Evolutionary conservation across 495 filamentous ascomycete genomes (phyloP).

Genomic region (Massariosphaeria phaeospora): DNA sequence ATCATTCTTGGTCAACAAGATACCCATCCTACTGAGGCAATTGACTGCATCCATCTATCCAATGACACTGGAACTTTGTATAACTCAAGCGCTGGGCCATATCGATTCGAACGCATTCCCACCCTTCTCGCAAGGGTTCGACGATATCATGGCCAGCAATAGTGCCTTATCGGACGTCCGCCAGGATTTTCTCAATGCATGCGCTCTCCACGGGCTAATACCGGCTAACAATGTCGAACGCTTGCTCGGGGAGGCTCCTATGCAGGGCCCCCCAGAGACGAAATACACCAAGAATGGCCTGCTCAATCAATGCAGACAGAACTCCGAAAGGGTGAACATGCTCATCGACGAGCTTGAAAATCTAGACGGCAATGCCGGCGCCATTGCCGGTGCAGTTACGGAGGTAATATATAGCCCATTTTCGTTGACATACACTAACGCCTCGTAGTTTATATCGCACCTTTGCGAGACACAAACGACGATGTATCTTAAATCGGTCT

Average conservation of each 20-base stretch:
- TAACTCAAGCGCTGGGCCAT: slow-evolving; percentile 69
- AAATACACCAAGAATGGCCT: slow-evolving; percentile 73
- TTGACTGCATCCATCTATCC: slow-evolving; percentile 58
- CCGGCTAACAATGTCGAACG: slow-evolving; percentile 71
- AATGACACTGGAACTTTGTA: slow-evolving; percentile 68
- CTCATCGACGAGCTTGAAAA: slow-evolving; percentile 76
- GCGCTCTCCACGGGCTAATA: slow-evolving; percentile 77
- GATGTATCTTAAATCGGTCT: slow-evolving; percentile 81
- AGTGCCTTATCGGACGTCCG: slow-evolving; percentile 76
- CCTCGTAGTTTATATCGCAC: slow-evolving; percentile 60
- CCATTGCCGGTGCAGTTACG: slow-evolving; percentile 74
- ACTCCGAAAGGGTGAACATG: slow-evolving; percentile 66
- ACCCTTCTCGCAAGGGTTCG: slow-evolving; percentile 73
- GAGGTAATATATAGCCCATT: slow-evolving; percentile 51
- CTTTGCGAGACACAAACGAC: slow-evolving; percentile 83
- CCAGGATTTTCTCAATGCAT: slow-evolving; percentile 89
- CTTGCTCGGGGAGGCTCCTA: slow-evolving; percentile 78
- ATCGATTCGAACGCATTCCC: slow-evolving; percentile 77
- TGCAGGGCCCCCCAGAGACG: slow-evolving; percentile 69
- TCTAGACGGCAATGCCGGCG: slow-evolving; percentile 93
- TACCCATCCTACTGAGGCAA: slow-evolving; percentile 70
- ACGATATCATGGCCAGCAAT: slow-evolving; percentile 62
- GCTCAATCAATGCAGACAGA: slow-evolving; percentile 64
- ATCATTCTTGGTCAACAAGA: slow-evolving; percentile 89
- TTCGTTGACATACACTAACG: not conserved